Evolutionary conservation across 78 protist species (phyloP).

Genomic region (Dictyostelium brefeldianum): DNA sequence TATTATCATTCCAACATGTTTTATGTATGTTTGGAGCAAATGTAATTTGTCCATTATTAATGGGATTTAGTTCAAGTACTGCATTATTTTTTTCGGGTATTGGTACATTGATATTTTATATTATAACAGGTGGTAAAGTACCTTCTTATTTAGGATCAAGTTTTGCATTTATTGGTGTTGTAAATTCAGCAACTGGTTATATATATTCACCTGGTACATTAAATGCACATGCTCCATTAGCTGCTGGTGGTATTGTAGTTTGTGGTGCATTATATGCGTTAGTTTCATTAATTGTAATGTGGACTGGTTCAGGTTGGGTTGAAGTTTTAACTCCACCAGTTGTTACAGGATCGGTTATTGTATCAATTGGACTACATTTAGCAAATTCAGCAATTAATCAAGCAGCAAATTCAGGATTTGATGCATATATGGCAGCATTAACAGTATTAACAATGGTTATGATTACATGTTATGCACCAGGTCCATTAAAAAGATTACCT

Average conservation of each 20-base stretch:
- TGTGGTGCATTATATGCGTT: conserved; percentile 15
- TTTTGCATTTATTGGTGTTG: conserved; percentile 51
- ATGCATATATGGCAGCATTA: conserved; percentile 18
- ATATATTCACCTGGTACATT: neutral
- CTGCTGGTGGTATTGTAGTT: conserved; percentile 15
- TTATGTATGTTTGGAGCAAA: conserved; percentile 59
- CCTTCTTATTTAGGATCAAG: conserved; percentile 44
- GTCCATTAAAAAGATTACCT: conserved; percentile 35
- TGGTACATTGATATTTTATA: conserved; percentile 35
- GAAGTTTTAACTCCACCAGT: conserved; percentile 38
- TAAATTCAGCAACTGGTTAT: conserved; percentile 32
- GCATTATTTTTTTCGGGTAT: conserved; percentile 26
- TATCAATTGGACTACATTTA: conserved; percentile 20
- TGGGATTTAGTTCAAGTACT: conserved; percentile 23
- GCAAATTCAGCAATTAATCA: neutral
- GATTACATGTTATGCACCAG: conserved; percentile 27
- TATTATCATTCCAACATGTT: conserved; percentile 34
- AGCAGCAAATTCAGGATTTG: neutral
- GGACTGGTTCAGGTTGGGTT: conserved; percentile 1
- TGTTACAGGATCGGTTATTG: conserved; percentile 31
- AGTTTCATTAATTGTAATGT: conserved; percentile 17
- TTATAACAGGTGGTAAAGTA: conserved; percentile 23
- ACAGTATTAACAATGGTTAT: neutral
- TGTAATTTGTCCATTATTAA: conserved; percentile 25
- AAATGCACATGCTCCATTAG: neutral